Percentiles rank a stretch among this genome's conserved stretches.
Conservation (phyloP, 2,329 filamentous ascomycete genomes). For the Aureobasidium vineae region DNA sequence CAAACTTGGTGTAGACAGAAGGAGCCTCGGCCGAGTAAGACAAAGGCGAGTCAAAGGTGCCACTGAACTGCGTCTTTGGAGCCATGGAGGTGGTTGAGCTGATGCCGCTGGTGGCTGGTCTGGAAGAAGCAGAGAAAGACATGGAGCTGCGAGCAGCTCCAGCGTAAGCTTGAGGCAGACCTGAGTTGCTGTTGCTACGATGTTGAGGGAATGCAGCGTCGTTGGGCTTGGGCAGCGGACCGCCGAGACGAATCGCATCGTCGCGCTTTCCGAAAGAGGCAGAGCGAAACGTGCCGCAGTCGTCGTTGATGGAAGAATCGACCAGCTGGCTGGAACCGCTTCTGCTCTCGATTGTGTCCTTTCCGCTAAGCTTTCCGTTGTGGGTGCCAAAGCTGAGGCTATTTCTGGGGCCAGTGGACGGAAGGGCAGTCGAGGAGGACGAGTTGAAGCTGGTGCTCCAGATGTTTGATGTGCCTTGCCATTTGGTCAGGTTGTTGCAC, state of each 20-base stretch:
- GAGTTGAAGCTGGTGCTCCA: slow-evolving; percentile 15
- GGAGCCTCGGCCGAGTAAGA: slow-evolving; percentile 34
- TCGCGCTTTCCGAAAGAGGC: slow-evolving; percentile 40
- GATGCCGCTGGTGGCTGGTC: slow-evolving; percentile 23
- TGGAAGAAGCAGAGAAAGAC: slow-evolving; percentile 30
- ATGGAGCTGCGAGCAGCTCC: slow-evolving; percentile 35
- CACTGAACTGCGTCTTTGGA: slow-evolving; percentile 30
- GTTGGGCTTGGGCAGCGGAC: slow-evolving; percentile 29
- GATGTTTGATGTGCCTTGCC: slow-evolving; percentile 17
- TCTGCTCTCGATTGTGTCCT: slow-evolving; percentile 52
- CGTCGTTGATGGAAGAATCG: slow-evolving; percentile 65
- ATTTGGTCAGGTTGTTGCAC: slow-evolving; percentile 15
- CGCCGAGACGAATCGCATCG: slow-evolving; percentile 30
- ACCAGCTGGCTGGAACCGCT: slow-evolving; percentile 69
- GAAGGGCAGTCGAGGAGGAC: not conserved
- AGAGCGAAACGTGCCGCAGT: slow-evolving; percentile 55
- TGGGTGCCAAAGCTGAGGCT: slow-evolving; percentile 13
- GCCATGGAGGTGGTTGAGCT: slow-evolving; percentile 29
- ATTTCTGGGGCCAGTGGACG: not conserved
- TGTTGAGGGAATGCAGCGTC: slow-evolving; percentile 39
- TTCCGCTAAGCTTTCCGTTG: slow-evolving; percentile 5
- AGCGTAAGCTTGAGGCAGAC: slow-evolving; percentile 37
- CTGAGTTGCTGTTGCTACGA: slow-evolving; percentile 40
- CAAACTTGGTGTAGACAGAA: slow-evolving; percentile 40
- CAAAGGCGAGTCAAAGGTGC: slow-evolving; percentile 30